Evolutionary conservation across 305 asterid genomes (phyloP), one percentile per base, ranked within the genome.

Genomic region (Solanum chacoense): DNA sequence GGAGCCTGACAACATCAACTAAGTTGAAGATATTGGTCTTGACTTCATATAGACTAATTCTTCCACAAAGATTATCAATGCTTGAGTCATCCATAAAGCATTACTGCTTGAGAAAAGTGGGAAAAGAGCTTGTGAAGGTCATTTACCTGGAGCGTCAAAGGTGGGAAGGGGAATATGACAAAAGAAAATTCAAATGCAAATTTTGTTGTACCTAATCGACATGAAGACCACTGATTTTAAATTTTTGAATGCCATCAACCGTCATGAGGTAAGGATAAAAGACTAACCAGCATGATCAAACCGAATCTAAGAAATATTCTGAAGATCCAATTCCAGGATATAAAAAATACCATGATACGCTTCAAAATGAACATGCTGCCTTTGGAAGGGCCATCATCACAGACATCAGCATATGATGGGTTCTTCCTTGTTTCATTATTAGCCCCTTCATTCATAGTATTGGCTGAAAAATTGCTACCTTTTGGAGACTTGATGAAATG

Each of bases 321-420:
- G 75, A 59, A 84, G 87, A 84, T 84, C 36, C 76, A 84, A 59
- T 2, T 55, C 87, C 87, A 84, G 87, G 34, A 84, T 22, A 84
- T 31, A 29, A 84, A 59, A 59, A 87, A 89, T 96, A 97, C 99
- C 99, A 96, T 97, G 93, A 97, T 97, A 85, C 99, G 96, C 94
- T 97, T 97, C 94, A 97, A 91, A 91, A 97, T 97, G 93, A 94
- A 95, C 96, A 93, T 93, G 90, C 88, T 93, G 84, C 90, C 92
- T 91, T 91, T 92, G 85, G 94, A 88, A 88, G 90, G 38, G 85
- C 92, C 92, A 87, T 83, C 89, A 88, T 91, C 88, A 91, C 91
- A 91, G 90, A 90, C 94, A 88, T 92, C 95, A 88, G 89, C 87
- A 72, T 80, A 89, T 45, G 85, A 85, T 85, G 89, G 90, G 83